These are phyloP conservation scores for Lipomyces starkeyi DNA, from an alignment of 805 yeast genomes.

Conservation along the genomic window DNA sequence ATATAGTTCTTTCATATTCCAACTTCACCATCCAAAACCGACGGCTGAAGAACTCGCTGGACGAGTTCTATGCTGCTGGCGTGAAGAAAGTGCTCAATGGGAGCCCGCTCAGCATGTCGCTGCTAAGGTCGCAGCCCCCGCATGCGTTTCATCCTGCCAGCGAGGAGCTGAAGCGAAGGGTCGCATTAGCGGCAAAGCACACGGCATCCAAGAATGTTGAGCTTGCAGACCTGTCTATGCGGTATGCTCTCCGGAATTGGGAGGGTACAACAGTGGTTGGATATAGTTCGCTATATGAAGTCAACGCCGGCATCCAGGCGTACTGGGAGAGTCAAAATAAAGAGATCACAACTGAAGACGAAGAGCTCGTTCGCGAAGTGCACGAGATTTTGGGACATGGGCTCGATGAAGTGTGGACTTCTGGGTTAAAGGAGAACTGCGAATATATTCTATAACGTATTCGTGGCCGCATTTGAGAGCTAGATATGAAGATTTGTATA, in stretches of 20 bases:
- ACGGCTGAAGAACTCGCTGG: constrained; percentile 54
- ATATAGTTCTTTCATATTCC: constrained; percentile 77
- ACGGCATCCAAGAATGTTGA: constrained; percentile 60
- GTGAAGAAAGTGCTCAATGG: constrained; percentile 73
- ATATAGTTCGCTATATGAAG: constrained; percentile 66
- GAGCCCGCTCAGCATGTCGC: constrained; percentile 86
- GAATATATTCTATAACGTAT: not conserved
- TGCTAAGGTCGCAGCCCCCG: constrained; percentile 70
- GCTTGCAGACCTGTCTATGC: constrained; percentile 79
- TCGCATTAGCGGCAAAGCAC: constrained; percentile 53
- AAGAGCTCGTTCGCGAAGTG: constrained; percentile 51
- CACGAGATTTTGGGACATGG: constrained; percentile 56
- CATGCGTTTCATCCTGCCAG: constrained; percentile 84
- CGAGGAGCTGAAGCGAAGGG: constrained; percentile 55
- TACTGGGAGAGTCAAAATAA: constrained; percentile 56
- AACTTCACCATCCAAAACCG: constrained; percentile 84
- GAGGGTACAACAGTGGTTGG: constrained; percentile 78
- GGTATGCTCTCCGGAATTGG: constrained; percentile 75
- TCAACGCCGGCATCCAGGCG: constrained; percentile 64
- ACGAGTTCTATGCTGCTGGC: constrained; percentile 61
- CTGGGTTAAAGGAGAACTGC: constrained; percentile 49
- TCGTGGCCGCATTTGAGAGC: not conserved
- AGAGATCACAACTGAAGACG: constrained; percentile 52
- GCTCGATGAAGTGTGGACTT: constrained; percentile 69
- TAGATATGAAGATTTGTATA: not conserved